Conservation (phyloP, 1,284 basidiomycete species). For the Hypsizygus ulmarius region DNA sequence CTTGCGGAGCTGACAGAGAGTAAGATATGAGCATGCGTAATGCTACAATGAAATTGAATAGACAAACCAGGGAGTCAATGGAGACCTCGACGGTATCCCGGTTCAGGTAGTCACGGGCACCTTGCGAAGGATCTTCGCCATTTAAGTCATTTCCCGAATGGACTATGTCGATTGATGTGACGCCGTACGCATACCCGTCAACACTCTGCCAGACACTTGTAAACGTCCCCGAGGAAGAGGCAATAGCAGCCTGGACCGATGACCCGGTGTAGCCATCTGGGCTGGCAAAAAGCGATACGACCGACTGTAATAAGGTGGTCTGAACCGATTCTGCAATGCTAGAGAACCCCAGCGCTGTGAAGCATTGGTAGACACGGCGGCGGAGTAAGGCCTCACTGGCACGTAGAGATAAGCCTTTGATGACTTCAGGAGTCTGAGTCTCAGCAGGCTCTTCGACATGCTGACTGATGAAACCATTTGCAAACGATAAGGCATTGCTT, state of each 20-base stretch:
- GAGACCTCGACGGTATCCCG: slow-evolving; percentile 76
- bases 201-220: slow-evolving; percentile 82
- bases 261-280: slow-evolving; percentile 79
- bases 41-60: slow-evolving; percentile 1
- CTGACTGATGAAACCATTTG: slow-evolving; percentile 65
- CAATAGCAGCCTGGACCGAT: slow-evolving; percentile 90
- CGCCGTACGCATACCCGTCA: slow-evolving; percentile 92
- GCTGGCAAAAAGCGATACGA: slow-evolving; percentile 84
- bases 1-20: slow-evolving; percentile 54
- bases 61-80: slow-evolving; percentile 70
- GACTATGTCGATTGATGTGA: slow-evolving; percentile 68
- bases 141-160: slow-evolving; percentile 37
- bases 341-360: slow-evolving; percentile 76
- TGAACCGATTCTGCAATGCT: slow-evolving; percentile 84
- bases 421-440: slow-evolving; percentile 32
- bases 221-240: slow-evolving; percentile 83
- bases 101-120: slow-evolving; percentile 62
- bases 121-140: slow-evolving; percentile 31
- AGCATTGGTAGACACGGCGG: slow-evolving; percentile 87
- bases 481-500: slow-evolving; percentile 88
- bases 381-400: slow-evolving; percentile 84
- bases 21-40: slow-evolving; percentile 10
- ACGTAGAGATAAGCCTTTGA: slow-evolving; percentile 61
- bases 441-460: slow-evolving; percentile 50
- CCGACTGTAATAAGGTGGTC: slow-evolving; percentile 77